Percentiles rank a stretch among this genome's conserved stretches.
Evolutionary conservation across 768 basidiomycete species (phyloP).

Genomic region (Termitomyces sp.): DNA sequence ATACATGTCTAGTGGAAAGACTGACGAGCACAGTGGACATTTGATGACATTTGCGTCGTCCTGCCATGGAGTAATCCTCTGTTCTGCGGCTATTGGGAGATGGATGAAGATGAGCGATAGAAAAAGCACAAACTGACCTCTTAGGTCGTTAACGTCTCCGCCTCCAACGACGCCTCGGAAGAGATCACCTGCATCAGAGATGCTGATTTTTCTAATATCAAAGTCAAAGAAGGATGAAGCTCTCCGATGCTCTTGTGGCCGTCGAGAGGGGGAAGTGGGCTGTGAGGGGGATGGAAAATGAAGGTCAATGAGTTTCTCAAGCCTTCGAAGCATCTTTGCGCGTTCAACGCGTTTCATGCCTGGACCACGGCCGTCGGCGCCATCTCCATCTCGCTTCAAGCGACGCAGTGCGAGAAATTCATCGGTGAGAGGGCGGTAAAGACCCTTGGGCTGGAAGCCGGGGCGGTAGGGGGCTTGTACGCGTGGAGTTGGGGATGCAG

Average conservation of each 20-base stretch:
- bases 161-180: constrained; percentile 58
- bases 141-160: constrained; percentile 53
- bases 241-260: neutral
- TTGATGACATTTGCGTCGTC: constrained; percentile 69
- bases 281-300: constrained; percentile 46
- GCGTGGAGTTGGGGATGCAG: constrained; percentile 2
- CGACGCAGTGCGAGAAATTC: constrained; percentile 58
- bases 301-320: constrained; percentile 80
- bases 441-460: constrained; percentile 91
- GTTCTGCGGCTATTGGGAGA: constrained; percentile 60
- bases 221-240: constrained; percentile 74
- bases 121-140: constrained; percentile 41
- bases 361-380: constrained; percentile 17
- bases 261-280: neutral
- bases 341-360: constrained; percentile 61
- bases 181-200: constrained; percentile 55
- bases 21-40: constrained; percentile 84
- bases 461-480: constrained; percentile 69
- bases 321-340: constrained; percentile 75
- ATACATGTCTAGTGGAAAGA: neutral
- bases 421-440: constrained; percentile 74
- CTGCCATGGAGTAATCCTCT: constrained; percentile 93
- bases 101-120: neutral
- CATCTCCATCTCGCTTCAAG: constrained; percentile 31
- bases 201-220: constrained; percentile 51